Evolutionary conservation across 768 basidiomycete genomes (phyloP).

Genomic region (Suillus weaverae): DNA sequence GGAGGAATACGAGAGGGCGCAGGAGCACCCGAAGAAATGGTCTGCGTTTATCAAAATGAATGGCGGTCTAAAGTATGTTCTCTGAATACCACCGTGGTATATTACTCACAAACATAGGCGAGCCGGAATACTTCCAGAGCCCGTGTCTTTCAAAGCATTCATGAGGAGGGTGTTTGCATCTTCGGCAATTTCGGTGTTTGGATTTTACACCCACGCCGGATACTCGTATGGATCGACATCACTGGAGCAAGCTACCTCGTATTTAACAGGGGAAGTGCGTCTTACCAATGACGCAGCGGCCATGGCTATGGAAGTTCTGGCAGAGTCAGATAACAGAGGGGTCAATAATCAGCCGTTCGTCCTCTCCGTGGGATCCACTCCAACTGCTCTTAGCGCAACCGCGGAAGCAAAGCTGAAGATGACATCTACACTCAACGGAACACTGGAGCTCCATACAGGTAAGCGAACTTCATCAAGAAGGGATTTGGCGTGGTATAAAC

Average conservation of each 20-base stretch:
- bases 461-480: conserved; percentile 14
- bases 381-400: conserved; percentile 78
- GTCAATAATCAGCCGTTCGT: conserved; percentile 54
- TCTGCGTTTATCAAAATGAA: conserved; percentile 82
- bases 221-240: conserved; percentile 78
- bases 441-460: conserved; percentile 79
- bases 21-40: conserved; percentile 52
- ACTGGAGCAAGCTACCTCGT: conserved; percentile 59
- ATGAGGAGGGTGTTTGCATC: conserved; percentile 55
- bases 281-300: conserved; percentile 67
- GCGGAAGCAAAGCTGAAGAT: conserved; percentile 47
- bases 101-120: conserved; percentile 49
- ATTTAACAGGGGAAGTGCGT: conserved; percentile 68
- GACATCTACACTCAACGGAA: conserved; percentile 51
- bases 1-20: conserved; percentile 54
- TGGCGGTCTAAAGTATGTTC: conserved; percentile 68
- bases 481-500: neutral
- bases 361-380: conserved; percentile 84
- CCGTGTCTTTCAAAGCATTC: conserved; percentile 55
- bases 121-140: conserved; percentile 61
- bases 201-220: conserved; percentile 83
- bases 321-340: conserved; percentile 32
- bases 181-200: conserved; percentile 60
- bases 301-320: conserved; percentile 49
- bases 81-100: neutral